A percentile compares a stretch with the other conserved stretches of the same genome.
Evolutionary conservation across 2,329 filamentous ascomycete species (phyloP).

Genomic region (Claviceps sp.): DNA sequence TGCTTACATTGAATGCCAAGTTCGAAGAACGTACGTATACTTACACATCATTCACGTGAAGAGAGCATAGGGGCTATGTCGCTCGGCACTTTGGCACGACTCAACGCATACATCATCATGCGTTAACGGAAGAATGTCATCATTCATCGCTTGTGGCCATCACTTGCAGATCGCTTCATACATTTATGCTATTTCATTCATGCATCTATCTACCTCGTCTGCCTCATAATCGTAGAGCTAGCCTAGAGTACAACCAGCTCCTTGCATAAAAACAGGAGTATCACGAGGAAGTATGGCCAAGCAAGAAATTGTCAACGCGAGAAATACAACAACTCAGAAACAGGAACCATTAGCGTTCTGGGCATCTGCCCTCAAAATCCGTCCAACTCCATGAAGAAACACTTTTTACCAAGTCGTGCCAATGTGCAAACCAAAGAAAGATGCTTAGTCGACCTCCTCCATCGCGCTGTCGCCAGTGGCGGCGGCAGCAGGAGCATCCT

Average conservation of each 20-base stretch:
- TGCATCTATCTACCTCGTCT: constrained; percentile 27
- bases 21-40: too few relatives aligned
- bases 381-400: constrained; percentile 27
- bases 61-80: neutral
- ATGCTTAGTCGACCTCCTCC: constrained; percentile 95
- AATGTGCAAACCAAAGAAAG: constrained; percentile 14
- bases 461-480: constrained; percentile 82
- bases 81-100: neutral
- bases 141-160: neutral
- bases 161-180: neutral
- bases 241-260: constrained; percentile 26
- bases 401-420: constrained; percentile 25
- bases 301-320: constrained; percentile 14
- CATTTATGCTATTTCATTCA: constrained; percentile 19
- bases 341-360: constrained; percentile 16
- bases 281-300: constrained; percentile 22
- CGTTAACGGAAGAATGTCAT: too few relatives aligned
- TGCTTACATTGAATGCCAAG: too few relatives aligned
- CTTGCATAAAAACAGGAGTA: constrained; percentile 7
- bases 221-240: constrained; percentile 25
- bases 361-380: constrained; percentile 20
- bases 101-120: too few relatives aligned
- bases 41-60: too few relatives aligned
- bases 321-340: constrained; percentile 11
- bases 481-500: constrained; percentile 41